These are phyloP conservation scores for Fusarium coicis DNA, from an alignment of 2,329 filamentous ascomycete genomes.

Conservation along the genomic window DNA sequence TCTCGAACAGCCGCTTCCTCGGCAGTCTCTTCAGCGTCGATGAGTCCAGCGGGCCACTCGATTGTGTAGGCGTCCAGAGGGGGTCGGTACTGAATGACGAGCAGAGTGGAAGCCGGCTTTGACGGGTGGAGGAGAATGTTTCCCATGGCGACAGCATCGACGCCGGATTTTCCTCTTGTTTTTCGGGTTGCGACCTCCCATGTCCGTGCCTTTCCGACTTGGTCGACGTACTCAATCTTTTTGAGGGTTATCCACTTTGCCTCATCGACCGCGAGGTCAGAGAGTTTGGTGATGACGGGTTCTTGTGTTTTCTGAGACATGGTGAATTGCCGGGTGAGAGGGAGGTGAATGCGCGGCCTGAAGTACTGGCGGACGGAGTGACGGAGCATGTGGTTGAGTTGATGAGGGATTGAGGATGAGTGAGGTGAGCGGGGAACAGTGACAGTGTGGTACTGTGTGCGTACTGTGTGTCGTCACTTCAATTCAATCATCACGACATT, in stretches of 20 bases:
- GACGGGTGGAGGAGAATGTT: constrained; percentile 42
- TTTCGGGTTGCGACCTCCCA: constrained; percentile 45
- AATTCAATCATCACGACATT: too few relatives aligned
- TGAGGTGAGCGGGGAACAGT: background rate
- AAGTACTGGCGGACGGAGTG: background rate
- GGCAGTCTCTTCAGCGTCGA: constrained; percentile 41
- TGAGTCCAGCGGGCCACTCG: constrained; percentile 43
- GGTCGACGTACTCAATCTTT: constrained; percentile 44
- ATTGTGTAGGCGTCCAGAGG: constrained; percentile 43
- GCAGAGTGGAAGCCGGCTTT: constrained; percentile 40
- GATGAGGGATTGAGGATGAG: background rate
- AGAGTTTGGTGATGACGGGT: constrained; percentile 39
- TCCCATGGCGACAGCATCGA: constrained; percentile 44
- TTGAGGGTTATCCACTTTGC: constrained; percentile 42
- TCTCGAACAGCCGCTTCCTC: constrained; percentile 42
- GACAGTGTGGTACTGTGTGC: background rate
- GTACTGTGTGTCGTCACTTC: background rate
- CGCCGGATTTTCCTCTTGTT: constrained; percentile 39
- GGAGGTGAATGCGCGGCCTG: background rate
- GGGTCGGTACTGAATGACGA: constrained; percentile 44
- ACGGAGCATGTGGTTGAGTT: background rate
- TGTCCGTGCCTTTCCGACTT: constrained; percentile 40
- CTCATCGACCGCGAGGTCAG: constrained; percentile 37
- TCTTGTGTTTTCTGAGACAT: constrained; percentile 39
- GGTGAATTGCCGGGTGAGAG: background rate